These are phyloP conservation scores for Pelargonium citronellum DNA, from an alignment of 441 rosid species.

Conservation along the genomic window DNA sequence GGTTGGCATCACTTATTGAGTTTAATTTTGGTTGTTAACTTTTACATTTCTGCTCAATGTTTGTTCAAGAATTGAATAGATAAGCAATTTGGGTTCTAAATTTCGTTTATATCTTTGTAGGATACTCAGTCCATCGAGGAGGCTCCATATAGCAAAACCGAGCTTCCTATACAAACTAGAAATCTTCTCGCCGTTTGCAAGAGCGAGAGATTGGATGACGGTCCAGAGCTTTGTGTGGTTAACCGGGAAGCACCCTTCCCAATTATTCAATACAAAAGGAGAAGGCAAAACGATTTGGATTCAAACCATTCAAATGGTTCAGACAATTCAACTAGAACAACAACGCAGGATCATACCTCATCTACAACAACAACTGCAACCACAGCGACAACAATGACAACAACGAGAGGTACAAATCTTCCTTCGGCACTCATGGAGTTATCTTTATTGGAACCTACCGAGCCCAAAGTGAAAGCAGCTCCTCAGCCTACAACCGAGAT, in stretches of 20 bases:
- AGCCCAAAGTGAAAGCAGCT: slow-evolving; percentile 31
- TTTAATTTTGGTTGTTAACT: background rate
- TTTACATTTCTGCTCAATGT: background rate
- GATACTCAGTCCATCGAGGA: slow-evolving; percentile 32
- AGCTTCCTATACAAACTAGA: slow-evolving; percentile 39
- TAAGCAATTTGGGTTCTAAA: slow-evolving; percentile 8
- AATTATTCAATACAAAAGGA: slow-evolving; percentile 62
- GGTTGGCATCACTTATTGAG: background rate
- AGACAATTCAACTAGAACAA: slow-evolving; percentile 45
- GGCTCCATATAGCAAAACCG: slow-evolving; percentile 30
- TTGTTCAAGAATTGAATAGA: too few species aligned
- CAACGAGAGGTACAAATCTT: slow-evolving; percentile 26
- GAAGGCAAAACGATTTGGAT: slow-evolving; percentile 49
- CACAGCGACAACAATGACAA: slow-evolving; percentile 21
- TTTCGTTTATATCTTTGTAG: slow-evolving; percentile 28
- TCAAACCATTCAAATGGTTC: slow-evolving; percentile 39
- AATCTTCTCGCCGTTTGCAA: slow-evolving; percentile 36
- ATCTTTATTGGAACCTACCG: slow-evolving; percentile 57
- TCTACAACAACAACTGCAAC: slow-evolving; percentile 62
- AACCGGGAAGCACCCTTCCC: slow-evolving; percentile 60
- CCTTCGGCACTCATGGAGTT: slow-evolving; percentile 67
- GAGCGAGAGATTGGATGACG: slow-evolving; percentile 43
- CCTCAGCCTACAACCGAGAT: background rate
- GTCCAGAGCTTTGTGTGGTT: slow-evolving; percentile 42
- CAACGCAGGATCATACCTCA: slow-evolving; percentile 47